phyloP scores from a whole-genome alignment of 1,284 basidiomycete species.

The Meripilus lineatus region DNA sequence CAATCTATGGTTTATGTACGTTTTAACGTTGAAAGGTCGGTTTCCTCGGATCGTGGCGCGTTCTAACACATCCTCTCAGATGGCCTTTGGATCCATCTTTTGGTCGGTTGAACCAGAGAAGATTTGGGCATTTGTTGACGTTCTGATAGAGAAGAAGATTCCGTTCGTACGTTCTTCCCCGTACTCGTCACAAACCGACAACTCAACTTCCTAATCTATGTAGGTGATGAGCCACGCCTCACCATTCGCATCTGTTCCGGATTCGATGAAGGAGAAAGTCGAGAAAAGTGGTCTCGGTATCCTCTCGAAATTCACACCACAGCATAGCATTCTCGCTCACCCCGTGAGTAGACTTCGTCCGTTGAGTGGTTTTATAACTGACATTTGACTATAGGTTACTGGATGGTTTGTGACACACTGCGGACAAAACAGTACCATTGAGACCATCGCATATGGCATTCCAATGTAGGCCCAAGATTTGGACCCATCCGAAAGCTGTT shows the following conservation, averaged over 20 bases:
- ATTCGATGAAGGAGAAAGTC: conserved; percentile 1
- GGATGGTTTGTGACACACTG: conserved; percentile 21
- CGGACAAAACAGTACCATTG: conserved; percentile 19
- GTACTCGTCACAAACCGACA: neutral
- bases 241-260: conserved; percentile 7
- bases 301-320: conserved; percentile 1
- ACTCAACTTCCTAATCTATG: neutral
- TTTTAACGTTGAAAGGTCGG: neutral
- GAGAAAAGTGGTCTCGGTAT: conserved; percentile 2
- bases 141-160: conserved; percentile 9
- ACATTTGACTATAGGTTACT: conserved; percentile 9
- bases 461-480: conserved; percentile 11
- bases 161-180: conserved; percentile 9
- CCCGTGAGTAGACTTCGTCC: conserved; percentile 1
- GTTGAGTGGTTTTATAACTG: neutral
- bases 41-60: neutral
- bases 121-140: conserved; percentile 8
- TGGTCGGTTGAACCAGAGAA: conserved; percentile 9
- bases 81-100: conserved; percentile 4
- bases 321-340: conserved; percentile 5
- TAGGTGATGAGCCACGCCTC: conserved; percentile 21
- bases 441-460: conserved; percentile 14
- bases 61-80: neutral
- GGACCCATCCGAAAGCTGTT: too few relatives aligned
- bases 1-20: neutral